Evolutionary conservation across 768 basidiomycete species (phyloP).

Genomic region (Rickenella mellea): DNA sequence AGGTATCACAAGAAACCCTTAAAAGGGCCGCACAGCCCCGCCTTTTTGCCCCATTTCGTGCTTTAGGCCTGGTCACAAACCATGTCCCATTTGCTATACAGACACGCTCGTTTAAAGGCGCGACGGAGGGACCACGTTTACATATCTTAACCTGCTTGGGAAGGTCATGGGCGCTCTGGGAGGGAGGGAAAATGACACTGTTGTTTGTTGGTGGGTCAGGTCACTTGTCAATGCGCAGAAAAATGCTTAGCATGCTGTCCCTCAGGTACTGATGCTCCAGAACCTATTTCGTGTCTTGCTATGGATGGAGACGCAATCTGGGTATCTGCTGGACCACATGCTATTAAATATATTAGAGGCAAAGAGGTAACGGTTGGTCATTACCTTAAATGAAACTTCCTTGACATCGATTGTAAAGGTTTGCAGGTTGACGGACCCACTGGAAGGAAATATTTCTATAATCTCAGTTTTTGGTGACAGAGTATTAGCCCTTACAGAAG

Average conservation of each 20-base stretch:
- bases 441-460: slow-evolving; percentile 48
- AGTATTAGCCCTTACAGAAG: slow-evolving; percentile 70
- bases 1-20: no score
- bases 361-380: slow-evolving; percentile 55
- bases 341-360: slow-evolving; percentile 77
- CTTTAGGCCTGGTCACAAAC: slow-evolving; percentile 90
- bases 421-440: slow-evolving; percentile 50
- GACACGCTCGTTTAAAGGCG: slow-evolving; percentile 75
- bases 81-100: slow-evolving; percentile 84
- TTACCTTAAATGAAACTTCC: neutral
- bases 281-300: slow-evolving; percentile 63
- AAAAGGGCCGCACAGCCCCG: slow-evolving; percentile 11
- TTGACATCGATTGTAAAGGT: slow-evolving; percentile 30
- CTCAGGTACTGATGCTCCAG: slow-evolving; percentile 73
- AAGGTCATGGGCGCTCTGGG: slow-evolving; percentile 91
- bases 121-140: slow-evolving; percentile 73
- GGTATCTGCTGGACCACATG: slow-evolving; percentile 57
- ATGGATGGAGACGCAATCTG: slow-evolving; percentile 86
- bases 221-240: neutral
- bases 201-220: slow-evolving; percentile 81
- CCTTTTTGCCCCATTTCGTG: slow-evolving; percentile 89
- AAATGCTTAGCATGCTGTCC: neutral
- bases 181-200: slow-evolving; percentile 85
- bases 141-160: slow-evolving; percentile 85
- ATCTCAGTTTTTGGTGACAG: slow-evolving; percentile 76